These are phyloP conservation scores for Phanerochaete sordida DNA, from an alignment of 768 basidiomycete species.

Conservation along the genomic window DNA sequence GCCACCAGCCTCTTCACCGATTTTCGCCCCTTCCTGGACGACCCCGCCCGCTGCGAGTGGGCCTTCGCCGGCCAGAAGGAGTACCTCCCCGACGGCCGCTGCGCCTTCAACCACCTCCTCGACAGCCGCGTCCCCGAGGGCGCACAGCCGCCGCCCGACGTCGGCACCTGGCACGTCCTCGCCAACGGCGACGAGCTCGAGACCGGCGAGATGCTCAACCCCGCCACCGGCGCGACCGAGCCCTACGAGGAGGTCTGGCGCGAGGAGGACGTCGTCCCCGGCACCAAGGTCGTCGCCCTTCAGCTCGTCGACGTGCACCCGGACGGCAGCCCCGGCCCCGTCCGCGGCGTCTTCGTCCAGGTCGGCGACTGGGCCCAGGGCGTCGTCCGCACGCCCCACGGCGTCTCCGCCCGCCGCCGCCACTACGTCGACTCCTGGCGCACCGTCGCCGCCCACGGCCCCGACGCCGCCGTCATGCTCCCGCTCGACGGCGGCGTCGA, in stretches of 20 bases:
- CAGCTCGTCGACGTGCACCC: neutral
- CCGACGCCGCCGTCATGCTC: neutral
- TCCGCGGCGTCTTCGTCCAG: slow-evolving; percentile 3
- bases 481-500: neutral
- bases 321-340: too few relatives aligned
- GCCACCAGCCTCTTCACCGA: slow-evolving; percentile 6
- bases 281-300: neutral
- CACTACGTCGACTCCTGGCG: slow-evolving; percentile 1
- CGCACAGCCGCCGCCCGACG: neutral
- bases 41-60: slow-evolving; percentile 10
- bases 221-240: neutral
- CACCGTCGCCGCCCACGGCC: neutral
- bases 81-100: neutral
- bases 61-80: slow-evolving; percentile 10
- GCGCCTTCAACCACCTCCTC: slow-evolving; percentile 3
- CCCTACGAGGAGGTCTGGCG: slow-evolving; percentile 11
- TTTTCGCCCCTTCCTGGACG: slow-evolving; percentile 8
- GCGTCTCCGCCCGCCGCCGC: slow-evolving; percentile 4
- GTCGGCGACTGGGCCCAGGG: slow-evolving; percentile 10
- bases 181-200: slow-evolving; percentile 12
- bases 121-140: slow-evolving; percentile 1
- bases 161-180: slow-evolving; percentile 2
- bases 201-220: slow-evolving; percentile 12
- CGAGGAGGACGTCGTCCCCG: neutral
- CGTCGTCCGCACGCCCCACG: neutral